Evolutionary conservation across 805 yeast genomes (phyloP).

Genomic region (Teunomyces atbi): DNA sequence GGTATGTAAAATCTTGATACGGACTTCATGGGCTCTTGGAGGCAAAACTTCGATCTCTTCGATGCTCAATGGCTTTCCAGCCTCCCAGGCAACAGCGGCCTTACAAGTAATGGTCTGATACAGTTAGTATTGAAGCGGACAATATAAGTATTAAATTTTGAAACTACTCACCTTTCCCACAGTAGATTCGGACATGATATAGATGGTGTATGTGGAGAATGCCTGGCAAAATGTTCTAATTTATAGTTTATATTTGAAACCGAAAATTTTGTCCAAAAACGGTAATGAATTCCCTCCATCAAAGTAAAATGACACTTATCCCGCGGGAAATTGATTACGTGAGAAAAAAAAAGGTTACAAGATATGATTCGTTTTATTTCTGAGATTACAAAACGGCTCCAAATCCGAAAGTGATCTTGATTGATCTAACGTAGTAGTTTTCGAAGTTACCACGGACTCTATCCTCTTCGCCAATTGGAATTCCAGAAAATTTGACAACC

Average conservation of each 20-base stretch:
- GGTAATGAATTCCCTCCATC: conserved; percentile 1
- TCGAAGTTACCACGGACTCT: conserved; percentile 80
- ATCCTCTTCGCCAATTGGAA: conserved; percentile 95
- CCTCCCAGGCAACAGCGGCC: conserved; percentile 98
- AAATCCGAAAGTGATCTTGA: conserved; percentile 90
- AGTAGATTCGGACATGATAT: conserved; percentile 18
- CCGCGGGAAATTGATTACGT: background rate
- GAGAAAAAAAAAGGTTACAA: background rate
- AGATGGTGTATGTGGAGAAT: background rate
- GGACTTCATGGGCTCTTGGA: conserved; percentile 96
- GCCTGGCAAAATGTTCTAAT: background rate
- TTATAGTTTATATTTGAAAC: background rate
- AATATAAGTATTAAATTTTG: background rate
- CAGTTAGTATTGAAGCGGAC: conserved; percentile 16
- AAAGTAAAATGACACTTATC: no score
- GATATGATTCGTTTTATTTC: background rate
- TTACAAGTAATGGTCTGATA: conserved; percentile 67
- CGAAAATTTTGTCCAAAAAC: background rate
- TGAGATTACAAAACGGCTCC: conserved; percentile 73
- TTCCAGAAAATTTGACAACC: conserved; percentile 77
- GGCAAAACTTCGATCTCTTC: conserved; percentile 90
- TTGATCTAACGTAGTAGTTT: conserved; percentile 84
- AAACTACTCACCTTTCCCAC: conserved; percentile 26
- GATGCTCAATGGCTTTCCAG: conserved; percentile 75
- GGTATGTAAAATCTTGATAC: conserved; percentile 81